Conservation (phyloP, 2,329 filamentous ascomycete genomes). For the Tricladium varicosporioides region DNA sequence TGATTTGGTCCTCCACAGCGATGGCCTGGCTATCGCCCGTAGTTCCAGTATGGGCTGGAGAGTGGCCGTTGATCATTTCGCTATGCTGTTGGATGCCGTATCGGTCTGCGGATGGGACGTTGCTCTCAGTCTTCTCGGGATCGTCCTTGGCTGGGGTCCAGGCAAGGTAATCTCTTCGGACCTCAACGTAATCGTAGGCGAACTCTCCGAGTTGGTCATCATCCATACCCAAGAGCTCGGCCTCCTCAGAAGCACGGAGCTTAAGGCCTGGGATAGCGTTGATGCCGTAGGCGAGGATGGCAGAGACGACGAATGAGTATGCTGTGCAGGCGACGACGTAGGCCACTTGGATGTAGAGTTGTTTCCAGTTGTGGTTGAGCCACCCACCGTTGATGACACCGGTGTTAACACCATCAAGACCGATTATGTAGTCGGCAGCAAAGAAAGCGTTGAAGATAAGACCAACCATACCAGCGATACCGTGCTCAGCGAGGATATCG, state of each 20-base stretch:
- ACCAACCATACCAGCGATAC: conserved; percentile 65
- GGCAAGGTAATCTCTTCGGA: conserved; percentile 81
- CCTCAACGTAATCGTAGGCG: conserved; percentile 87
- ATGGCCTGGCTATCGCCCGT: conserved; percentile 51
- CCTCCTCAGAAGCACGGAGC: conserved; percentile 77
- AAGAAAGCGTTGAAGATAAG: conserved; percentile 74
- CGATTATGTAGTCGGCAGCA: conserved; percentile 67
- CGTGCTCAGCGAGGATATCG: conserved; percentile 72
- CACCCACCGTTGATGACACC: conserved; percentile 63
- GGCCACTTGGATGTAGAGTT: conserved; percentile 77
- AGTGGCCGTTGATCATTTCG: conserved; percentile 60
- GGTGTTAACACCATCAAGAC: conserved; percentile 74
- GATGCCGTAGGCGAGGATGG: conserved; percentile 70
- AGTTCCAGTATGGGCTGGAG: conserved; percentile 43
- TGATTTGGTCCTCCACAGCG: conserved; percentile 42
- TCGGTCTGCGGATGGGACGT: conserved; percentile 60
- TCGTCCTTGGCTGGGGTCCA: conserved; percentile 77
- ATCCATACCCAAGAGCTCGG: conserved; percentile 84
- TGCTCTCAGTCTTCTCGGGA: conserved; percentile 50
- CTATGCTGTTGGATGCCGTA: conserved; percentile 72
- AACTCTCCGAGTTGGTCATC: conserved; percentile 90
- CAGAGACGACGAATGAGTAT: conserved; percentile 73
- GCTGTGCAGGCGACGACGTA: conserved; percentile 65
- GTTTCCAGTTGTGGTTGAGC: conserved; percentile 70
- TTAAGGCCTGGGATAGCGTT: conserved; percentile 75